Base-by-base conservation (phyloP, 192 early-diverging fungal species). In the Mortierella alpina region DNA sequence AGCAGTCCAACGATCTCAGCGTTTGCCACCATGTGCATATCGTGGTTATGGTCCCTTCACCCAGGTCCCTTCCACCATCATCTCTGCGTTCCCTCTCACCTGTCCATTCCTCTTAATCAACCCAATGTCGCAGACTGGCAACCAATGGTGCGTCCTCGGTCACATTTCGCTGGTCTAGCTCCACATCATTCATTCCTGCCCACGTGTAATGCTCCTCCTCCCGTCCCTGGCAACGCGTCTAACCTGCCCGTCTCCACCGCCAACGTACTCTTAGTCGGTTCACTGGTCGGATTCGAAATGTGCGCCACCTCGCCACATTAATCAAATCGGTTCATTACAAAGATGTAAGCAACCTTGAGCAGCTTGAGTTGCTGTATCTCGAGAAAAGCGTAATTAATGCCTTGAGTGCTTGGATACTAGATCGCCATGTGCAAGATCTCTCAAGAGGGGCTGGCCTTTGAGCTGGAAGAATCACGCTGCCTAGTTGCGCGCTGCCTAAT, bases 1-100 rank as follows among this genome's bases (percentile, higher is more conserved):
- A 2, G 63, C 22, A 39, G 50, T 12, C 40, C 39, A 48, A 11
- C 46, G 50, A 74, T 51, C 40, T 42, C 47, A 6, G 13, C 15
- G 58, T 61, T 76, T 76, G 74, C 74, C 74, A 76, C 74, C 74
- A 76, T n/a, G n/a, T n/a, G n/a, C n/a, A n/a, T n/a, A n/a, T 61
- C 50, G 58, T 63, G 18, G 20, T 15, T 58, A 23, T 13, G 41
- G 12, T 48, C 49, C 31, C 12, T 13, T 20, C 46, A 8, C 0
- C 60, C 46, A 14, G 8, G 7, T 44, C 18, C 40, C n/a, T 53
- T 56, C n/a, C 41, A 20, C 20, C 51, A 11, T 52, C 65, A 67
- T 41, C 52, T 41, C 15, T 14, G 14, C 23, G 6, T 6, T 53
- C 63, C 54, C 42, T 17, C 65, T 10, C 7, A 20, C 11, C 45